phyloP scores from a whole-genome alignment of 768 basidiomycete genomes.

The Xanthoconium stramineum region DNA sequence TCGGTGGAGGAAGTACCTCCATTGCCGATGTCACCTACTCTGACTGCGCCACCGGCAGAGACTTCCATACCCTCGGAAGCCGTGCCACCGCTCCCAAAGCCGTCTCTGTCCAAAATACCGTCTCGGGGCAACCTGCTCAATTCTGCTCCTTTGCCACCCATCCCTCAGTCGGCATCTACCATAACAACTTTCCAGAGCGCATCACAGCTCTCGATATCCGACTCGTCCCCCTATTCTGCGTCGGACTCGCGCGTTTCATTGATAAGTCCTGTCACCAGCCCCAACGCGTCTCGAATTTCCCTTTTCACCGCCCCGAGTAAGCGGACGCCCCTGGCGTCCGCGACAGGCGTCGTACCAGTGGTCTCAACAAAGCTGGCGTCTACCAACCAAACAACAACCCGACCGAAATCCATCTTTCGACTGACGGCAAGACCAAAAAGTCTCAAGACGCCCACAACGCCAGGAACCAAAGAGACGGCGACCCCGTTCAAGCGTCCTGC shows the following conservation, averaged over 20 bases:
- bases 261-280: not conserved
- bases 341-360: slow-evolving; percentile 19
- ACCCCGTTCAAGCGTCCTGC: slow-evolving; percentile 17
- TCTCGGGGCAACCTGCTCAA: slow-evolving; percentile 16
- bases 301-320: slow-evolving; percentile 24
- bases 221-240: not conserved
- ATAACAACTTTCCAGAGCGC: slow-evolving; percentile 22
- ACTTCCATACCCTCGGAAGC: not conserved
- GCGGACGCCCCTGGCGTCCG: slow-evolving; percentile 28
- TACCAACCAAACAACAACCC: not conserved
- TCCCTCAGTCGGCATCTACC: slow-evolving; percentile 30
- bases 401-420: slow-evolving; percentile 32
- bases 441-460: slow-evolving; percentile 12
- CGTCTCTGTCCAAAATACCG: slow-evolving; percentile 21
- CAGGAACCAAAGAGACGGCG: not conserved
- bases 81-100: not conserved
- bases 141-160: slow-evolving; percentile 18
- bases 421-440: slow-evolving; percentile 26
- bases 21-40: slow-evolving; percentile 25
- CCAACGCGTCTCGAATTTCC: slow-evolving; percentile 20
- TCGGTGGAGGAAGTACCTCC: slow-evolving; percentile 26
- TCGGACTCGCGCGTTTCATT: slow-evolving; percentile 23
- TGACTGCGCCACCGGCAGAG: slow-evolving; percentile 6
- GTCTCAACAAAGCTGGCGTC: slow-evolving; percentile 1
- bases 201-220: slow-evolving; percentile 22